phyloP scores from a whole-genome alignment of 208 protist species.

The Porcisia deanei region DNA sequence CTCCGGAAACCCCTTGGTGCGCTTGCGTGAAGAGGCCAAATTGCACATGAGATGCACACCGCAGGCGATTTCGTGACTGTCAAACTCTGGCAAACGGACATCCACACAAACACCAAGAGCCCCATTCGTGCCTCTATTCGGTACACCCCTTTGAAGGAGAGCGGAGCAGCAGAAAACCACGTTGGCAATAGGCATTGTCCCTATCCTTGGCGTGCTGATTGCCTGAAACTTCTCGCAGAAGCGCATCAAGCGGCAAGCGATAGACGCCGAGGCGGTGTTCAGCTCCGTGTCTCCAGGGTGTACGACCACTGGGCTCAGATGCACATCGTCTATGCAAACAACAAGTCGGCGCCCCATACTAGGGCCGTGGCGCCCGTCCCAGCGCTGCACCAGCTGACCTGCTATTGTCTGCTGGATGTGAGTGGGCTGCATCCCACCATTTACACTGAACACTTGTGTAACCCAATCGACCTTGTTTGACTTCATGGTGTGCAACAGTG shows the following conservation, averaged over 20 bases:
- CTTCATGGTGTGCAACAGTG: conserved; percentile 60
- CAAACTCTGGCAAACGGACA: conserved; percentile 59
- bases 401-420: conserved; percentile 65
- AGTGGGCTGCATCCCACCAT: conserved; percentile 39
- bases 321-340: conserved; percentile 87
- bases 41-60: conserved; percentile 65
- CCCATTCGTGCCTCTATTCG: conserved; percentile 16
- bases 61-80: conserved; percentile 58
- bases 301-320: conserved; percentile 37
- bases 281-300: conserved; percentile 4
- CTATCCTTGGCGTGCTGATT: conserved; percentile 60
- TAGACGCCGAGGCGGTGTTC: conserved; percentile 12
- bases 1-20: conserved; percentile 47
- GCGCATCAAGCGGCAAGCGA: conserved; percentile 56
- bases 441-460: conserved; percentile 52
- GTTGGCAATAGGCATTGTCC: conserved; percentile 56
- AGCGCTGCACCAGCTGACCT: conserved; percentile 41
- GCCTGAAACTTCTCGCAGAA: conserved; percentile 68
- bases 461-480: conserved; percentile 57
- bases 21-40: conserved; percentile 44
- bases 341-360: conserved; percentile 67
- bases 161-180: conserved; percentile 59
- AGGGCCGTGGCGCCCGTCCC: conserved; percentile 57
- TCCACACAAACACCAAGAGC: conserved; percentile 41
- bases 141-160: conserved; percentile 13